Base-by-base conservation (phyloP, 768 basidiomycete genomes). In the Dendrothele bispora region DNA sequence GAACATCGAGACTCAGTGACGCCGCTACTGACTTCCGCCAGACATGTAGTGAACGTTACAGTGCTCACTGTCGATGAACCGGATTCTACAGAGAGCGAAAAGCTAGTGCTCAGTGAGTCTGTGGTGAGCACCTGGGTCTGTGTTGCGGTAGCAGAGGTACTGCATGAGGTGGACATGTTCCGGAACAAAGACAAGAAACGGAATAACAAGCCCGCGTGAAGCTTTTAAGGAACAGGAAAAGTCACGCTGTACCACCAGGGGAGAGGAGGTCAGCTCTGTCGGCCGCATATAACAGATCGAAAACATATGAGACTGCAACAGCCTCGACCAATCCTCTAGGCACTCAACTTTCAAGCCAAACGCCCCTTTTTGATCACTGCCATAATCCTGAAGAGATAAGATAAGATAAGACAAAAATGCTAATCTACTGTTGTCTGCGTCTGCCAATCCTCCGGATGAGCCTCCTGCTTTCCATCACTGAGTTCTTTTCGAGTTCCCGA, bases 111-210 rank as follows among this genome's bases (percentile, higher is more conserved):
- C n/a, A n/a, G 36, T n/a, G n/a, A 37, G 5, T 7, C n/a, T 37
- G 36, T 17, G 21, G 36, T 37, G n/a, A 37, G 7, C 7, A 37
- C n/a, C 7, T 37, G 36, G 7, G 36, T 37, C n/a, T 21, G n/a
- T 21, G 36, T 37, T 6, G 36, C 36, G 36, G 36, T 37, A 21
- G 36, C n/a, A 37, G 36, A 17, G 21, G n/a, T 37, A n/a, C n/a
- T 37, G 36, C 36, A 37, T 37, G n/a, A 37, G n/a, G 36, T 37
- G 21, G 36, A 37, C 36, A 37, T 37, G n/a, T 37, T n/a, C 21
- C 30, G 30, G 30, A 32, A 32, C 30, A 10, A 32, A n/a, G 30
- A 32, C n/a, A 32, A 10, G 10, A 10, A 10, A 10, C 30, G 10
- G 10, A n/a, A 32, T n/a, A 10, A 10, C n/a, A 10, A 32, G 10